A percentile compares a stretch with the other conserved stretches of the same genome.
Conservation (phyloP, 768 basidiomycete species). For the Lactarius sp. region DNA sequence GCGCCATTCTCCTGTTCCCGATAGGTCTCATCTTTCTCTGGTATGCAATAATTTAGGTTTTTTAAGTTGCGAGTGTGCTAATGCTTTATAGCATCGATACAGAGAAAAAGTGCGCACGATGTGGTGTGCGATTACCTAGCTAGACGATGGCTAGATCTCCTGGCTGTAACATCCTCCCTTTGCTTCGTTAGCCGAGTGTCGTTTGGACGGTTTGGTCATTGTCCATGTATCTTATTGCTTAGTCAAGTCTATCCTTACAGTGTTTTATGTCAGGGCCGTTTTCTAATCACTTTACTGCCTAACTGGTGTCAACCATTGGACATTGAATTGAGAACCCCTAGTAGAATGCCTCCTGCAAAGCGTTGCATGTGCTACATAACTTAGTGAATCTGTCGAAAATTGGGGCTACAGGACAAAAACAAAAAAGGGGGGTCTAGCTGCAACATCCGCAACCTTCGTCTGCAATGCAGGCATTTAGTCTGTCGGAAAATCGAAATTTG, state of each 20-base stretch:
- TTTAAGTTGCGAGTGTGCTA: not conserved
- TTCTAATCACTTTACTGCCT: no score
- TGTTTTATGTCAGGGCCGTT: no score
- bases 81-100: conserved; percentile 24
- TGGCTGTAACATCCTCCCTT: not conserved
- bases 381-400: no score
- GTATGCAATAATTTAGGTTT: conserved; percentile 19
- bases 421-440: no score
- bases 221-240: conserved; percentile 3
- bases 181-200: not conserved
- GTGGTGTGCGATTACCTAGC: conserved; percentile 26
- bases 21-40: conserved; percentile 30
- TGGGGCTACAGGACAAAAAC: no score
- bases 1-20: conserved; percentile 31
- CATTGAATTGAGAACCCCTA: no score
- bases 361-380: no score
- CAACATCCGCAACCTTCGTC: no score
- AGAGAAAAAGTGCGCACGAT: conserved; percentile 31
- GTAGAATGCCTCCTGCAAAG: no score
- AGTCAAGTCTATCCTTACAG: not conserved
- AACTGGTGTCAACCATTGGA: no score
- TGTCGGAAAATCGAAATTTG: no score
- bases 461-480: no score
- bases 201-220: conserved; percentile 8
- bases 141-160: not conserved